A percentile compares a stretch with the other conserved stretches of the same genome.
phyloP scores from a whole-genome alignment of 2,329 filamentous ascomycete species.

The Calycina marina region DNA sequence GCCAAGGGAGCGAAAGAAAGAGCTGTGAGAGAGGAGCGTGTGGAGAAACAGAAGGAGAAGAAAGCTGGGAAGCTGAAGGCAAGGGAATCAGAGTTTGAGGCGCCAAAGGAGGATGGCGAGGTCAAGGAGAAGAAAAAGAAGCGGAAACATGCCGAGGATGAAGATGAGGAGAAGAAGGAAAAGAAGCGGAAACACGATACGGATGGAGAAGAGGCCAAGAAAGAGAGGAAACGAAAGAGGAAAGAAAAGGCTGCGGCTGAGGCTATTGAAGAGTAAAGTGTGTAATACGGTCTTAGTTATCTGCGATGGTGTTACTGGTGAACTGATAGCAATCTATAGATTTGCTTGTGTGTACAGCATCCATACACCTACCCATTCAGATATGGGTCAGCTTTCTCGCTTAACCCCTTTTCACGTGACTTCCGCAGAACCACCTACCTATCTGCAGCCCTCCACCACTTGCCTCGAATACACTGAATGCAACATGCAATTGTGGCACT shows the following conservation, averaged over 20 bases:
- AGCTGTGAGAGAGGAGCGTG: constrained; percentile 60
- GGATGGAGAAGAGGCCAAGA: constrained; percentile 7
- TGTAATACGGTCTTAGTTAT: no score
- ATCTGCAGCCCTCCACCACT: no score
- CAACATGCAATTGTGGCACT: no score
- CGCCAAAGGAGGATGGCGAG: constrained; percentile 60
- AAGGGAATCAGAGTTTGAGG: constrained; percentile 72
- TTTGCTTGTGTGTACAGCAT: no score
- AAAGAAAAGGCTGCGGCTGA: constrained; percentile 5
- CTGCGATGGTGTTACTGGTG: no score
- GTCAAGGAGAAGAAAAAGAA: constrained; percentile 39
- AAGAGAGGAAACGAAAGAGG: constrained; percentile 7
- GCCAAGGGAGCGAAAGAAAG: constrained; percentile 86
- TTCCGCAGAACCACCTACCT: no score
- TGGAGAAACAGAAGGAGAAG: constrained; percentile 74
- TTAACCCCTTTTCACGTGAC: no score
- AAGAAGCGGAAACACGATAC: constrained; percentile 4
- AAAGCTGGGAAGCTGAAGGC: constrained; percentile 80
- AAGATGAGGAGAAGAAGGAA: constrained; percentile 16
- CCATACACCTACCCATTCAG: no score
- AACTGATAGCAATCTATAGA: no score
- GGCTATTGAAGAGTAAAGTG: no score
- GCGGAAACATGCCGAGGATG: constrained; percentile 14
- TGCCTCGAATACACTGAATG: no score
- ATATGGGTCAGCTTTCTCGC: no score